Conservation (phyloP, 495 filamentous ascomycete genomes). For the Penicillium daleae region DNA sequence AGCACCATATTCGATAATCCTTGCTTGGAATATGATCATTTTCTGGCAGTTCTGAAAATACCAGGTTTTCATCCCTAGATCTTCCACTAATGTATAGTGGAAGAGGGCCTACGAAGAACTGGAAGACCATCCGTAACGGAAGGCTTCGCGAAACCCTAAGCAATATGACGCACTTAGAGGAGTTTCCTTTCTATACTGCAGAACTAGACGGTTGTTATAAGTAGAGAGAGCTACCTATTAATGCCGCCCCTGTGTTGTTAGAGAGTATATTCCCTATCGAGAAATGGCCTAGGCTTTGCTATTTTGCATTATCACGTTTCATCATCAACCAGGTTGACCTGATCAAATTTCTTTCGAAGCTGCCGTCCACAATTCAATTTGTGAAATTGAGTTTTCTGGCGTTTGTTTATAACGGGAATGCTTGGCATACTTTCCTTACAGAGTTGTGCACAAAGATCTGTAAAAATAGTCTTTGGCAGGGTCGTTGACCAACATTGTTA, state of each 20-base stretch:
- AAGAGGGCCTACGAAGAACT: constrained; percentile 7
- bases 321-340: constrained; percentile 22
- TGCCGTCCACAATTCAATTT: constrained; percentile 20
- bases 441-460: constrained; percentile 21
- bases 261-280: constrained; percentile 27
- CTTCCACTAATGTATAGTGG: constrained; percentile 12
- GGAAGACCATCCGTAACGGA: constrained; percentile 19
- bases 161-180: constrained; percentile 16
- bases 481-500: constrained; percentile 10
- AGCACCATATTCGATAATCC: constrained; percentile 24
- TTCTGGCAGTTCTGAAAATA: constrained; percentile 1
- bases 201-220: background rate
- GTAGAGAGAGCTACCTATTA: background rate
- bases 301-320: constrained; percentile 34
- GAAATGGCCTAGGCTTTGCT: constrained; percentile 26
- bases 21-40: constrained; percentile 14
- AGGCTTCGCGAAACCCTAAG: constrained; percentile 12
- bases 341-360: constrained; percentile 18
- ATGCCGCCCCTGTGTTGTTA: constrained; percentile 13
- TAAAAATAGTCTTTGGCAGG: constrained; percentile 14
- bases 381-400: constrained; percentile 22
- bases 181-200: constrained; percentile 17
- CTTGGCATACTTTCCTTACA: constrained; percentile 13
- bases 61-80: constrained; percentile 14
- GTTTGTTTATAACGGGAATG: constrained; percentile 19